Conservation (phyloP, 2,329 filamentous ascomycete genomes). For the Exophiala mesophila region DNA sequence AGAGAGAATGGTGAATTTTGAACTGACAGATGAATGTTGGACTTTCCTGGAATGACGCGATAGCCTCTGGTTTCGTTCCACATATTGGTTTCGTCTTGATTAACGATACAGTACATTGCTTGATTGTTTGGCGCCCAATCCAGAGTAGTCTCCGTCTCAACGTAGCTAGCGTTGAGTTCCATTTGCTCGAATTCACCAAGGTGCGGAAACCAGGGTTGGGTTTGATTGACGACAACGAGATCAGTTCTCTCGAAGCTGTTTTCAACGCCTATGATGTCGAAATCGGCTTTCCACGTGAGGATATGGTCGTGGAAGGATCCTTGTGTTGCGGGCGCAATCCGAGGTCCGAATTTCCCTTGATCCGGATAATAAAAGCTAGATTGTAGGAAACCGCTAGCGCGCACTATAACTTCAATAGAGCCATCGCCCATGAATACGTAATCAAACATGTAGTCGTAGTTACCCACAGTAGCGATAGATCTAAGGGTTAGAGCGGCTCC, state of each 20-base stretch:
- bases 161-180: slow-evolving; percentile 38
- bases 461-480: slow-evolving; percentile 48
- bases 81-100: slow-evolving; percentile 34
- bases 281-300: slow-evolving; percentile 35
- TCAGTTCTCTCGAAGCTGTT: slow-evolving; percentile 39
- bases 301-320: slow-evolving; percentile 36
- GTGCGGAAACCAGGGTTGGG: slow-evolving; percentile 26
- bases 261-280: slow-evolving; percentile 32
- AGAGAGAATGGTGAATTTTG: slow-evolving; percentile 17
- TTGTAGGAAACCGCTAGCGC: slow-evolving; percentile 36
- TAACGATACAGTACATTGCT: slow-evolving; percentile 36
- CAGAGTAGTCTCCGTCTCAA: slow-evolving; percentile 34
- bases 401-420: slow-evolving; percentile 47
- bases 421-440: slow-evolving; percentile 51
- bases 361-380: slow-evolving; percentile 25
- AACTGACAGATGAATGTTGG: slow-evolving; percentile 27
- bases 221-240: slow-evolving; percentile 31
- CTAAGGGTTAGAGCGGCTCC: slow-evolving; percentile 39
- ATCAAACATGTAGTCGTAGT: slow-evolving; percentile 51
- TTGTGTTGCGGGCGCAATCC: slow-evolving; percentile 31
- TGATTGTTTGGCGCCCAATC: slow-evolving; percentile 36
- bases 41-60: slow-evolving; percentile 34
- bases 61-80: slow-evolving; percentile 39
- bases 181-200: slow-evolving; percentile 35
- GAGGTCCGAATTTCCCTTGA: slow-evolving; percentile 33